These are phyloP conservation scores for Gloeopeniophorella convolvens DNA, from an alignment of 768 basidiomycete genomes.

Conservation along the genomic window DNA sequence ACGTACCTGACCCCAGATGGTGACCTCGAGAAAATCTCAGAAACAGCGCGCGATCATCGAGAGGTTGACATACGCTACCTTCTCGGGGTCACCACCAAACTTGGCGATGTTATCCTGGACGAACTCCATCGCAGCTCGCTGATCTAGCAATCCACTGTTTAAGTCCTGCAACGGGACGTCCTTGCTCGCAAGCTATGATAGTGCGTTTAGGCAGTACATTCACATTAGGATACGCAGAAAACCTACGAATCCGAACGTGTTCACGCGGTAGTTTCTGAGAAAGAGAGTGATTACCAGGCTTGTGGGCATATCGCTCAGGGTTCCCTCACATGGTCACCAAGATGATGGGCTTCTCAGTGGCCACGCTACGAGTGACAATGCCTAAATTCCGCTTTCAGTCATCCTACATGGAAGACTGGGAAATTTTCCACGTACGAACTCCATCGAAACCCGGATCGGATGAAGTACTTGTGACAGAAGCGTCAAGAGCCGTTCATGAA, in stretches of 20 bases:
- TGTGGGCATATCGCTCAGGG: not conserved
- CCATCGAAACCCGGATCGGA: slow-evolving; percentile 40
- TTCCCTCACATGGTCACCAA: slow-evolving; percentile 42
- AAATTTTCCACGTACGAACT: slow-evolving; percentile 32
- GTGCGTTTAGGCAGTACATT: not conserved
- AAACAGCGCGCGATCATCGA: not conserved
- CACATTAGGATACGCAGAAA: not conserved
- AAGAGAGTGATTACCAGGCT: not conserved
- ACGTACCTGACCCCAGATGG: slow-evolving; percentile 45
- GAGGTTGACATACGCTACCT: slow-evolving; percentile 29
- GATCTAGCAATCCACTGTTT: slow-evolving; percentile 37
- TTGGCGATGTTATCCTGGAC: slow-evolving; percentile 55
- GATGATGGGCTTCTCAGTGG: slow-evolving; percentile 45
- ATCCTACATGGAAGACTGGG: not conserved
- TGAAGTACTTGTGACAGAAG: slow-evolving; percentile 32
- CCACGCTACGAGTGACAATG: slow-evolving; percentile 43
- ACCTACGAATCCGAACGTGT: slow-evolving; percentile 47
- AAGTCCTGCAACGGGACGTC: slow-evolving; percentile 39
- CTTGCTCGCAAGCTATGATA: slow-evolving; percentile 37
- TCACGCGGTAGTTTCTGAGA: slow-evolving; percentile 47
- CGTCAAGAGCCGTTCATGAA: slow-evolving; percentile 25
- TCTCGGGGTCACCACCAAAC: slow-evolving; percentile 37
- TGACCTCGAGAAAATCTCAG: slow-evolving; percentile 31
- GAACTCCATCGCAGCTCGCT: slow-evolving; percentile 49
- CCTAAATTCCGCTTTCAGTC: slow-evolving; percentile 26